Percentiles rank a stretch among this genome's conserved stretches.
Evolutionary conservation across 768 basidiomycete species (phyloP).

Genomic region (Sarcomyxa edulis): DNA sequence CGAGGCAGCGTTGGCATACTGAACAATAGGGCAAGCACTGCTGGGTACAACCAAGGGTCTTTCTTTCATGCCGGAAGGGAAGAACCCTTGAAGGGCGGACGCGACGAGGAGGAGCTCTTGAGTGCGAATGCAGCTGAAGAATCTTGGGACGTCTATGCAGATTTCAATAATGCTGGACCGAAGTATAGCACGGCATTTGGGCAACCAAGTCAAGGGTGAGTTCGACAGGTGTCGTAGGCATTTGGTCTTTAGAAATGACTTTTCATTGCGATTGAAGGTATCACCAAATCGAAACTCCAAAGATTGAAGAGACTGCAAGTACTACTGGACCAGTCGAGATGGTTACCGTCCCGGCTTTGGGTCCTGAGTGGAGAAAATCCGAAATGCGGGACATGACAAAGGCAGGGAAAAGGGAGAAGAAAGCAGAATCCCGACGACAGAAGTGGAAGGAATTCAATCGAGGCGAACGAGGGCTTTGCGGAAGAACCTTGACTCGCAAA

Average conservation of each 20-base stretch:
- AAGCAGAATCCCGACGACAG: slow-evolving; percentile 43
- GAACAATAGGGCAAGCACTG: slow-evolving; percentile 33
- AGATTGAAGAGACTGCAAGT: slow-evolving; percentile 31
- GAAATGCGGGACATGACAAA: slow-evolving; percentile 79
- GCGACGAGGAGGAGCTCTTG: slow-evolving; percentile 65
- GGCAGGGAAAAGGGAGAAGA: slow-evolving; percentile 59
- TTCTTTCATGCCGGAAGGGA: slow-evolving; percentile 65
- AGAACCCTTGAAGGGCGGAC: slow-evolving; percentile 75
- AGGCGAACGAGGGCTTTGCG: slow-evolving; percentile 76
- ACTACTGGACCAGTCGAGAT: slow-evolving; percentile 63
- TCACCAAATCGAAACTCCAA: slow-evolving; percentile 40
- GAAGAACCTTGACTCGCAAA: slow-evolving; percentile 70
- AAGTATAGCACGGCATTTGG: slow-evolving; percentile 65
- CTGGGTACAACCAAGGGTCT: slow-evolving; percentile 70
- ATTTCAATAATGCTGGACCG: slow-evolving; percentile 85
- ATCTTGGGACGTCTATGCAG: slow-evolving; percentile 80
- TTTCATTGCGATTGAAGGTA: slow-evolving; percentile 37
- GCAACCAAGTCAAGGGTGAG: slow-evolving; percentile 42
- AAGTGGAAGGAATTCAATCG: slow-evolving; percentile 76
- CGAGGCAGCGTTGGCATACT: slow-evolving; percentile 45
- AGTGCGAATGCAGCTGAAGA: slow-evolving; percentile 30
- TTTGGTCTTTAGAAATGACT: slow-evolving; percentile 9
- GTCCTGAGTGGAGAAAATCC: slow-evolving; percentile 80
- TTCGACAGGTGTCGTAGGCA: slow-evolving; percentile 9
- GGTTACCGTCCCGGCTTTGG: slow-evolving; percentile 88